These are phyloP conservation scores for Scleroderma citrinum DNA, from an alignment of 768 basidiomycete genomes.

Conservation along the genomic window DNA sequence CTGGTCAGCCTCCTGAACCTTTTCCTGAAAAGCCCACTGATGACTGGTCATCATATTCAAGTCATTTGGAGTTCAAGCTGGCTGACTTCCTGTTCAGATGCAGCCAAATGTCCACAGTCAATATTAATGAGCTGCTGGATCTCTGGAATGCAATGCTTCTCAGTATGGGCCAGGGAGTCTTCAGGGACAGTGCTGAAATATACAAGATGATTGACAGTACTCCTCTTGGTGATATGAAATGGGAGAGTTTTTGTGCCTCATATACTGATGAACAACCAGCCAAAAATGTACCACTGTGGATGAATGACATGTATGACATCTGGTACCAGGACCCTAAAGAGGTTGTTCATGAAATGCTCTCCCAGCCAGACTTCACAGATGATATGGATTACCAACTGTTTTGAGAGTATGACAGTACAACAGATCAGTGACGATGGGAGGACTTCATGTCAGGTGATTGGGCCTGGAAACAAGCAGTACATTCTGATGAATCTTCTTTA, in stretches of 20 bases:
- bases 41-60: constrained; percentile 1
- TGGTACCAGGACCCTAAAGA: constrained; percentile 19
- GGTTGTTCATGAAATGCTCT: constrained; percentile 13
- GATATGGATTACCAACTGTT: constrained; percentile 16
- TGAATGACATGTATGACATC: constrained; percentile 18
- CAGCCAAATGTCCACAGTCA: constrained; percentile 15
- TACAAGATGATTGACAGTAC: constrained; percentile 22
- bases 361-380: constrained; percentile 16
- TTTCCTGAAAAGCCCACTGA: neutral
- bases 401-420: constrained; percentile 3
- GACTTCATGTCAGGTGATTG: constrained; percentile 9
- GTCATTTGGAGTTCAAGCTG: neutral
- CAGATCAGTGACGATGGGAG: neutral
- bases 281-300: constrained; percentile 20
- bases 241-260: constrained; percentile 18
- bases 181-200: constrained; percentile 16
- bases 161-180: constrained; percentile 11
- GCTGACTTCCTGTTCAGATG: constrained; percentile 6
- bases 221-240: constrained; percentile 20
- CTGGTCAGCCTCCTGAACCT: constrained; percentile 1
- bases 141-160: constrained; percentile 15
- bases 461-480: constrained; percentile 11
- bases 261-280: constrained; percentile 14
- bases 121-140: constrained; percentile 22
- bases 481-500: neutral